Evolutionary conservation across 352 stramenopile genomes (phyloP).

Genomic region (Phytophthora pisi): DNA sequence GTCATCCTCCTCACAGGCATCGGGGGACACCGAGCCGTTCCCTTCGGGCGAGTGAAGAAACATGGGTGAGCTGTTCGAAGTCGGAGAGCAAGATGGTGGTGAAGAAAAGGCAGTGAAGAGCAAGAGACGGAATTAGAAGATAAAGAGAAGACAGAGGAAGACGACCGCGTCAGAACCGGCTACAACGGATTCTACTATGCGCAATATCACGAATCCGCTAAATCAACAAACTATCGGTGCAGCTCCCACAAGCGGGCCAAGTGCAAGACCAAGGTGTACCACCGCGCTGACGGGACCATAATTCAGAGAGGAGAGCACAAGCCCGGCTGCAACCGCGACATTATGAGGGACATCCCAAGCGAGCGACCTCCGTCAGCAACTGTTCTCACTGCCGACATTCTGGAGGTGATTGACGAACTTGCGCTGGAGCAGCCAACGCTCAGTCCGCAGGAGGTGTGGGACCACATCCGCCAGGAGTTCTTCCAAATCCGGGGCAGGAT

Average conservation of each 20-base stretch:
- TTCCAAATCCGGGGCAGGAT: not conserved
- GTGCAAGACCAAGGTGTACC: not conserved
- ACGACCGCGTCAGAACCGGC: not conserved
- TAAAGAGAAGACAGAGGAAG: not conserved
- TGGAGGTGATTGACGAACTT: not conserved
- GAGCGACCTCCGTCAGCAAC: not conserved
- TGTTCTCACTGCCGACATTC: not conserved
- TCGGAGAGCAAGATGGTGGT: no score
- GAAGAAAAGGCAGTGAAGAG: not conserved
- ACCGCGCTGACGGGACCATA: not conserved
- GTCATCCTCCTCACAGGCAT: no score
- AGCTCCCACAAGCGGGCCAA: not conserved
- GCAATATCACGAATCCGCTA: not conserved
- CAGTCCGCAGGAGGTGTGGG: not conserved
- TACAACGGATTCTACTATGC: not conserved
- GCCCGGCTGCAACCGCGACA: not conserved
- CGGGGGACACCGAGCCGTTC: no score
- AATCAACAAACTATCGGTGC: not conserved
- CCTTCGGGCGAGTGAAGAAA: no score
- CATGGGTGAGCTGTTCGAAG: no score
- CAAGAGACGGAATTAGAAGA: not conserved
- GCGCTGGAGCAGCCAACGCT: not conserved
- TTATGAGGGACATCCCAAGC: not conserved
- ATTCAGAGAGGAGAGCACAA: not conserved
- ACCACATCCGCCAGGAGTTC: not conserved